Conservation (phyloP, 2,329 filamentous ascomycete species). For the Colletotrichum gigasporum region DNA sequence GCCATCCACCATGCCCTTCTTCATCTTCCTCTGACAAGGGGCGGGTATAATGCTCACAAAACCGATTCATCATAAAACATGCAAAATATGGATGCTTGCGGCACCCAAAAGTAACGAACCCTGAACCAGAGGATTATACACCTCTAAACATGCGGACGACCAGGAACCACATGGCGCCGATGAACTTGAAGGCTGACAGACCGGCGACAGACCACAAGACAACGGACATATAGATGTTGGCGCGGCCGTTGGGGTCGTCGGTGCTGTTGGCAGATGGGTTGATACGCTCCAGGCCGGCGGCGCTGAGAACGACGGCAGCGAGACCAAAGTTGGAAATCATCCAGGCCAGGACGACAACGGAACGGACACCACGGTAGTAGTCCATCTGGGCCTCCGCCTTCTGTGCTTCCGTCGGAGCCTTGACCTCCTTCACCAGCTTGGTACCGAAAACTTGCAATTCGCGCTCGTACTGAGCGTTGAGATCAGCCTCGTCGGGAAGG, state of each 20-base stretch:
- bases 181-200: constrained; percentile 85
- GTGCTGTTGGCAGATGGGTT: constrained; percentile 51
- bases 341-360: constrained; percentile 91
- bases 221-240: constrained; percentile 85
- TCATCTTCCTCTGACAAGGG: constrained; percentile 10
- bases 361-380: constrained; percentile 97
- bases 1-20: constrained; percentile 25
- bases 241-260: constrained; percentile 62
- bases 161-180: constrained; percentile 92
- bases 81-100: constrained; percentile 9
- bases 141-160: constrained; percentile 86
- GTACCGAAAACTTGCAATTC: constrained; percentile 78
- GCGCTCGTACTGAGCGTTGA: constrained; percentile 93
- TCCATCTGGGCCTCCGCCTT: constrained; percentile 90
- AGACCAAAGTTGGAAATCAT: constrained; percentile 96
- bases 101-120: neutral
- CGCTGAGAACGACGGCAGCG: constrained; percentile 84
- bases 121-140: constrained; percentile 53
- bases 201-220: constrained; percentile 90
- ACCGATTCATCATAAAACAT: constrained; percentile 19
- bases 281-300: constrained; percentile 81
- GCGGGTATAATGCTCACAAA: constrained; percentile 31
- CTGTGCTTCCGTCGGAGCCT: constrained; percentile 61
- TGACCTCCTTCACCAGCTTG: constrained; percentile 80
- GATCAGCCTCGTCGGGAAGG: constrained; percentile 91